These are phyloP conservation scores for Pelargonium nanum DNA, from an alignment of 345 rosid species.

Conservation along the genomic window DNA sequence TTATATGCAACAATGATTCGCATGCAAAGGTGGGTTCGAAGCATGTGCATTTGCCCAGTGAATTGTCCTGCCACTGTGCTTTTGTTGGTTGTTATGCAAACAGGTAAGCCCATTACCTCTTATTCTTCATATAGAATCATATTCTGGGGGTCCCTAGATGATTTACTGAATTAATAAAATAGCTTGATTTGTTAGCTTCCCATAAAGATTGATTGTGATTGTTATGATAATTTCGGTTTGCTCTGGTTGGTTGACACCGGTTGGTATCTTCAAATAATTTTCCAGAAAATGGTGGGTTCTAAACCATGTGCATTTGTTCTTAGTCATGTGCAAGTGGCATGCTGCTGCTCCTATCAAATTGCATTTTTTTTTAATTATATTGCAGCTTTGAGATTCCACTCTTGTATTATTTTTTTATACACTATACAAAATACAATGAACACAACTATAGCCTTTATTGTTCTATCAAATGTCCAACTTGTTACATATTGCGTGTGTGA, in stretches of 20 bases:
- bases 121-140: not conserved
- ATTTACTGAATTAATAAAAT: not conserved
- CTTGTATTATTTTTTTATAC: not conserved
- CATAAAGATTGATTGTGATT: constrained; percentile 4
- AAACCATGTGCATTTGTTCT: constrained; percentile 24
- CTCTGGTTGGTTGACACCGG: not conserved
- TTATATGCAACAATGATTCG: not conserved
- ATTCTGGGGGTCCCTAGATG: not conserved
- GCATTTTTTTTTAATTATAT: too few species aligned
- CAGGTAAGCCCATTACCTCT: constrained; percentile 1
- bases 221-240: constrained; percentile 4
- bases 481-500: too few species aligned
- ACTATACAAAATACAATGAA: not conserved
- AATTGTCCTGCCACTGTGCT: not conserved
- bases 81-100: not conserved
- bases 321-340: constrained; percentile 23
- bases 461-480: too few species aligned
- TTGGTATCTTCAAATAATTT: not conserved
- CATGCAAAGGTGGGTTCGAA: not conserved
- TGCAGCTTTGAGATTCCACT: not conserved
- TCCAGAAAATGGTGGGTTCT: constrained; percentile 8
- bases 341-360: not conserved
- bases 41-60: not conserved
- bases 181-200: not conserved
- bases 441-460: not conserved